Conservation (phyloP, 2,329 filamentous ascomycete species). For the Amauroascus verrucosus region DNA sequence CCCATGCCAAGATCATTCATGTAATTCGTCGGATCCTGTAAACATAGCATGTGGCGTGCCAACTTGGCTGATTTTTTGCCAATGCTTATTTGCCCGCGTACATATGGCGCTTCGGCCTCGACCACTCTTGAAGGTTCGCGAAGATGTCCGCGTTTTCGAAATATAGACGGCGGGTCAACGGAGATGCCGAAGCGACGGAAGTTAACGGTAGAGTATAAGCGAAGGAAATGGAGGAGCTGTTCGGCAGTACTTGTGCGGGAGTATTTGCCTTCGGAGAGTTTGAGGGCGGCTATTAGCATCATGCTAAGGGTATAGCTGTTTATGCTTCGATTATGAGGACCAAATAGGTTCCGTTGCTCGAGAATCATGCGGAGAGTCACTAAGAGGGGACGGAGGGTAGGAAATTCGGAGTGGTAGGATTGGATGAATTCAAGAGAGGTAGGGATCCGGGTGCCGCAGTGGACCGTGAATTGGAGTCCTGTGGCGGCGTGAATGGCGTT, state of each 20-base stretch:
- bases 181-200: conserved; percentile 40
- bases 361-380: conserved; percentile 42
- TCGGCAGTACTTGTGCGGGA: conserved; percentile 22
- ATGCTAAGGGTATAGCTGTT: conserved; percentile 47
- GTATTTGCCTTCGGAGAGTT: conserved; percentile 32
- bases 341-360: conserved; percentile 41
- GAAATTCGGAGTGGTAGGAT: conserved; percentile 41
- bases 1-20: conserved; percentile 48
- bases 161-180: conserved; percentile 38
- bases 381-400: conserved; percentile 42
- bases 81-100: conserved; percentile 34
- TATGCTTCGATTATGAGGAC: conserved; percentile 41
- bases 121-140: not conserved
- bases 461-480: conserved; percentile 45
- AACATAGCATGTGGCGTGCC: conserved; percentile 36
- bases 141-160: conserved; percentile 27
- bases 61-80: conserved; percentile 28
- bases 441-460: conserved; percentile 34
- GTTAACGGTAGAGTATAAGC: conserved; percentile 41
- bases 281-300: conserved; percentile 47
- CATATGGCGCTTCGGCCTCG: conserved; percentile 18
- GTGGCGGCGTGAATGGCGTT: conserved; percentile 36
- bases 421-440: conserved; percentile 36
- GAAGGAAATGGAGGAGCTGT: conserved; percentile 41
- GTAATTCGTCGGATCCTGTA: conserved; percentile 51